phyloP scores from a whole-genome alignment of 2,329 filamentous ascomycete genomes.

The Colletotrichum noveboracense region DNA sequence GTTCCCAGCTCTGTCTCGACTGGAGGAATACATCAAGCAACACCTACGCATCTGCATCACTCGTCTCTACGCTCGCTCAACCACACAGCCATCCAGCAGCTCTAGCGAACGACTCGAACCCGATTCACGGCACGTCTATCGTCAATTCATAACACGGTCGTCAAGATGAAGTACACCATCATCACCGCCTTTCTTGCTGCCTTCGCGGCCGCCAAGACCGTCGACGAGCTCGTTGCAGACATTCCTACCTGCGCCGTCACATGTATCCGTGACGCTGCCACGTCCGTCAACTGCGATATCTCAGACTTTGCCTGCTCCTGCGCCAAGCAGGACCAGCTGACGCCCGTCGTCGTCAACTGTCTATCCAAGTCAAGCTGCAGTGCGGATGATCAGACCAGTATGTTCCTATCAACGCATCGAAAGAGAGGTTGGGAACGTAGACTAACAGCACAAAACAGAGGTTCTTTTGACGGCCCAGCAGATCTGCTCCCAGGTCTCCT shows the following conservation, averaged over 20 bases:
- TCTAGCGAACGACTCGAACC: background rate
- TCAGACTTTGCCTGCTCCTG: constrained; percentile 44
- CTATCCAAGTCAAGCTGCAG: constrained; percentile 36
- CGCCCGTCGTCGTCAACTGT: constrained; percentile 37
- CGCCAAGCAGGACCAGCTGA: constrained; percentile 37
- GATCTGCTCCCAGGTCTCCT: constrained; percentile 26
- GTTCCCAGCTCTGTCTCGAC: background rate
- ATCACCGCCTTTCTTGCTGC: constrained; percentile 28
- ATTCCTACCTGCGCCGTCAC: constrained; percentile 43
- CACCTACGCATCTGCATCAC: background rate
- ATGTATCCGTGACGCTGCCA: constrained; percentile 38
- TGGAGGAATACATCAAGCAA: background rate
- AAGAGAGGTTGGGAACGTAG: background rate
- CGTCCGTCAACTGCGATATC: constrained; percentile 35
- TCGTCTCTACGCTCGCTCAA: background rate
- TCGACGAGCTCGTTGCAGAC: constrained; percentile 29
- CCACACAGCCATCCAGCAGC: background rate
- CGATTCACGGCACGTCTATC: background rate
- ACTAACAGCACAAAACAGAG: constrained; percentile 22
- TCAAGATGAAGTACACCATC: constrained; percentile 35
- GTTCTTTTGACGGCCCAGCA: constrained; percentile 25
- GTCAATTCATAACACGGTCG: background rate
- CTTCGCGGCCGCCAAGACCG: constrained; percentile 26
- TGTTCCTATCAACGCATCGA: constrained; percentile 7
- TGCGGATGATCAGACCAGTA: constrained; percentile 40